These are phyloP conservation scores for Metschnikowia koreensis DNA, from an alignment of 805 yeast species.

Conservation along the genomic window DNA sequence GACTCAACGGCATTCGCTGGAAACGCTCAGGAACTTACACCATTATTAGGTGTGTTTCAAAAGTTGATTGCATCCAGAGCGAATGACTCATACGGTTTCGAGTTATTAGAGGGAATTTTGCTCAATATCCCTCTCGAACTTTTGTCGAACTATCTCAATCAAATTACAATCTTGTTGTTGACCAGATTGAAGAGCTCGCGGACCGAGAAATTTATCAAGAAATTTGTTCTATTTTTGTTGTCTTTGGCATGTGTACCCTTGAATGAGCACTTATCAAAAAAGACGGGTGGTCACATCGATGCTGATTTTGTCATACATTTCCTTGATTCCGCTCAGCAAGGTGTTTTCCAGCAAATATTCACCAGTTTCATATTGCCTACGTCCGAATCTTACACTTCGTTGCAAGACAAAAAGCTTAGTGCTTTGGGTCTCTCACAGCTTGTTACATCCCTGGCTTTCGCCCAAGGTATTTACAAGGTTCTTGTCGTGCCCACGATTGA, in stretches of 20 bases:
- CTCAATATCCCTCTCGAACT: slow-evolving; percentile 49
- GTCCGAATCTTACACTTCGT: slow-evolving; percentile 45
- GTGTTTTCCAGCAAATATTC: slow-evolving; percentile 51
- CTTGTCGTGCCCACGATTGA: slow-evolving; percentile 30
- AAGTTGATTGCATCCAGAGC: slow-evolving; percentile 81
- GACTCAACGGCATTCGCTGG: slow-evolving; percentile 41
- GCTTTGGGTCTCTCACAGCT: slow-evolving; percentile 50
- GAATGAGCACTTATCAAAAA: slow-evolving; percentile 23
- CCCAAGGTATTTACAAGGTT: slow-evolving; percentile 19
- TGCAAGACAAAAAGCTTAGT: slow-evolving; percentile 55
- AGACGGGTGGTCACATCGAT: slow-evolving; percentile 36
- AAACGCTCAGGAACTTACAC: slow-evolving; percentile 48
- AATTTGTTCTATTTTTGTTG: slow-evolving; percentile 64
- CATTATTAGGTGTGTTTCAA: slow-evolving; percentile 95
- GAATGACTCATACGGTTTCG: slow-evolving; percentile 82
- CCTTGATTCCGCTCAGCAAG: slow-evolving; percentile 70
- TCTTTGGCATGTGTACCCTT: slow-evolving; percentile 45
- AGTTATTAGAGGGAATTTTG: slow-evolving; percentile 70
- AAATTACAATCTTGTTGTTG: slow-evolving; percentile 72
- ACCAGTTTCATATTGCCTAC: slow-evolving; percentile 54
- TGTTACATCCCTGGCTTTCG: slow-evolving; percentile 27
- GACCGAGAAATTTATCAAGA: slow-evolving; percentile 77
- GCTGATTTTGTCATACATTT: slow-evolving; percentile 55
- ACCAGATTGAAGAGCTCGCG: slow-evolving; percentile 77
- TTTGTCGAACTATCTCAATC: slow-evolving; percentile 57